Base-by-base conservation (phyloP, 805 yeast genomes). In the Schwanniomyces occidentalis region DNA sequence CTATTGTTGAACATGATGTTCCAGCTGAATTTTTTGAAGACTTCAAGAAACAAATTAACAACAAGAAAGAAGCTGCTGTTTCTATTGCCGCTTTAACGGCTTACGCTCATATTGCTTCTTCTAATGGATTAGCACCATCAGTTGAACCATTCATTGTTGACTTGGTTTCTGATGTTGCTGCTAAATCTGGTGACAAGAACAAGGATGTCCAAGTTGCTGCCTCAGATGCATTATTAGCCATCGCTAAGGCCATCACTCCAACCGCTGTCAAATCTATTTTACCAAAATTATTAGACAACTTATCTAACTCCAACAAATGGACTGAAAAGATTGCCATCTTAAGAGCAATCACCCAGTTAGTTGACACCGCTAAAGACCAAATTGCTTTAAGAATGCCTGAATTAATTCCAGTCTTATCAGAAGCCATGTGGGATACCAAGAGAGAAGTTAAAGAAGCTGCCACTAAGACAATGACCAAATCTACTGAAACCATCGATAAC, bases 391-490 rank as follows among this genome's bases (percentile, higher is more conserved):
- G 99, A 81, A 93, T 93, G 98, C 96, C 98, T 61, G 98, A 93
- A 79, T 82, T 93, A 69, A 91, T 93, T 61, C 99, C 99, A 71
- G 93, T 84, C 52, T 76, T 93, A 60, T 93, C 99, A 56, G 99
- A 93, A 78, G 88, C 97, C 60, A 93, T 93, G 98, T 93, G 99
- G 99, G 99, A 93, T 75, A 93, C 99, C 73, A 93, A 93, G 83
- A 77, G 79, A 73, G 98, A 93, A 64, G 99, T 93, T 65, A 93
- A 93, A 84, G 79, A 76, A 54, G 95, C 95, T 66, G 98, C 99
- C 49, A 85, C 93, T 56, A 82, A 82, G 59, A 88, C 98, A 70
- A 89, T 93, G 80, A 78, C 90, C 71, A 87, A 88, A 74, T 82
- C 95, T 54, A 93, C 99, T 58, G 93, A 90, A 71, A 89, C 98